A percentile compares a stretch with the other conserved stretches of the same genome.
Conservation (phyloP, 305 asterid species). For the Fraxinus angustifolia region DNA sequence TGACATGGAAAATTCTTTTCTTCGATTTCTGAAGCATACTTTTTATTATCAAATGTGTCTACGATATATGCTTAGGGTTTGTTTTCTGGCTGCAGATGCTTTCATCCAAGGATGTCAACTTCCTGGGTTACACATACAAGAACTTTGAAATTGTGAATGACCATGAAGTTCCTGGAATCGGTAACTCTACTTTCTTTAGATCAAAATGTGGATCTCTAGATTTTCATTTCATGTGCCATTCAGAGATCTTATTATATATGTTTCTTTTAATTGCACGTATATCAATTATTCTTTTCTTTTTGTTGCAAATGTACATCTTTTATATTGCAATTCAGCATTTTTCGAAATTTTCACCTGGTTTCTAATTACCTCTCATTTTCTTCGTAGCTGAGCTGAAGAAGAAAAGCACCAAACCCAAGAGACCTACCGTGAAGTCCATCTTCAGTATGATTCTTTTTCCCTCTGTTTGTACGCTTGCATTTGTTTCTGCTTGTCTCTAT, state of each 20-base stretch:
- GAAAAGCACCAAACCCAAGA: slow-evolving; percentile 79
- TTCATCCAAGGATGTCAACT: slow-evolving; percentile 85
- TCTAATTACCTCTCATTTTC: slow-evolving; percentile 9
- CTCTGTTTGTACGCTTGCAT: background rate
- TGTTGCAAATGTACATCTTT: background rate
- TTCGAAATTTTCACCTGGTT: background rate
- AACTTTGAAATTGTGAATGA: slow-evolving; percentile 88
- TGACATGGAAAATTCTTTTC: background rate
- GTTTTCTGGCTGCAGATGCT: slow-evolving; percentile 66
- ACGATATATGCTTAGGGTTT: background rate
- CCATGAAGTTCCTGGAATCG: slow-evolving; percentile 77
- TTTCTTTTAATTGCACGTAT: background rate
- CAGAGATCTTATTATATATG: background rate
- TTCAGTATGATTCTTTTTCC: slow-evolving; percentile 60
- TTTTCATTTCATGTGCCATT: background rate
- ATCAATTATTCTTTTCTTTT: background rate
- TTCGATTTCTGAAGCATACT: background rate
- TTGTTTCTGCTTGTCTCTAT: background rate
- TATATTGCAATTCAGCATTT: background rate
- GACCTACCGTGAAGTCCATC: slow-evolving; percentile 93
- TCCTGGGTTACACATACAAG: slow-evolving; percentile 90
- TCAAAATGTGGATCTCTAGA: background rate
- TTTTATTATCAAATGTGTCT: background rate
- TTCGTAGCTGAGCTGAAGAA: slow-evolving; percentile 78
- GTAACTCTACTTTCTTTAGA: slow-evolving; percentile 4